A percentile compares a stretch with the other conserved stretches of the same genome.
phyloP scores from a whole-genome alignment of 2,329 filamentous ascomycete genomes.

The Colletotrichum salicis region DNA sequence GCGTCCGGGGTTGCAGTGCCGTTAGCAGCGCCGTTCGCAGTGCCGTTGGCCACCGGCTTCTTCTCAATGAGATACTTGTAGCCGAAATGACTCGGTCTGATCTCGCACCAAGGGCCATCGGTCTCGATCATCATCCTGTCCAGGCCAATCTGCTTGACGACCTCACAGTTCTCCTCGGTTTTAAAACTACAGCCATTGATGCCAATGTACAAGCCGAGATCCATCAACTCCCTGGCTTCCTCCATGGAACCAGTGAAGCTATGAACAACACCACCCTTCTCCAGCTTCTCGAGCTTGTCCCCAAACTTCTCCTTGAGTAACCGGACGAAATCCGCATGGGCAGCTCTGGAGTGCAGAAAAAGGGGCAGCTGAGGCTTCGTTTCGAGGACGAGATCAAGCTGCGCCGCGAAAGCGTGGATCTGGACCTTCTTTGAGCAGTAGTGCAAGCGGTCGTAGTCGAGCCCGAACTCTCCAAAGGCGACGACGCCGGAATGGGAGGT shows the following conservation, averaged over 20 bases:
- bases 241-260: conserved; percentile 90
- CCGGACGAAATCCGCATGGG: conserved; percentile 83
- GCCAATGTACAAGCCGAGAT: conserved; percentile 87
- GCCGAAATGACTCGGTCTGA: conserved; percentile 87
- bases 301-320: conserved; percentile 71
- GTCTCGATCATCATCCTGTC: conserved; percentile 92
- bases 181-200: conserved; percentile 98
- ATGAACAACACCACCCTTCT: conserved; percentile 86
- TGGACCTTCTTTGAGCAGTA: conserved; percentile 84
- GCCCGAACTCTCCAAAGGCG: conserved; percentile 93
- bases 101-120: conserved; percentile 97
- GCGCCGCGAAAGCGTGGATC: conserved; percentile 83
- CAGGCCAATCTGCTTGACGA: conserved; percentile 82
- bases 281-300: conserved; percentile 70
- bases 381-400: conserved; percentile 80
- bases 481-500: conserved; percentile 63
- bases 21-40: conserved; percentile 17
- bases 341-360: conserved; percentile 91
- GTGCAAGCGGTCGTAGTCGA: conserved; percentile 94
- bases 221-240: conserved; percentile 84
- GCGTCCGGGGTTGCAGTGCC: conserved; percentile 32
- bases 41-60: conserved; percentile 44
- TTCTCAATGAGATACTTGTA: conserved; percentile 72
- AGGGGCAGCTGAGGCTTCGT: conserved; percentile 81
- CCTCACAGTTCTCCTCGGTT: conserved; percentile 87